Evolutionary conservation across 805 yeast species (phyloP).

Genomic region (Lipomyces chichibuensis): DNA sequence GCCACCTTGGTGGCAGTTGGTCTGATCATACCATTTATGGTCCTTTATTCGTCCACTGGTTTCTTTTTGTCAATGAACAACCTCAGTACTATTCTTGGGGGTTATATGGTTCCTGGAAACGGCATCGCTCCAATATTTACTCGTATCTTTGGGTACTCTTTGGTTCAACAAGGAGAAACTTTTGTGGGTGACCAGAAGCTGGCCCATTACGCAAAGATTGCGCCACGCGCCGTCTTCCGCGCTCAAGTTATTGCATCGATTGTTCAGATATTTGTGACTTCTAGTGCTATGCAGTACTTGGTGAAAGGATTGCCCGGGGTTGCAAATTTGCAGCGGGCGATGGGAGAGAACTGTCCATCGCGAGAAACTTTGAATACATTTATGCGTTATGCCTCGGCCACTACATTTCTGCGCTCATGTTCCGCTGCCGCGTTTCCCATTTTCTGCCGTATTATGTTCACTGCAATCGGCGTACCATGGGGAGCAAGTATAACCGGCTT

Average conservation of each 20-base stretch:
- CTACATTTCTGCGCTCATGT: constrained; percentile 60
- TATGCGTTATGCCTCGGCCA: constrained; percentile 63
- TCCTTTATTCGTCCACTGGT: constrained; percentile 65
- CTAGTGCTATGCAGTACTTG: constrained; percentile 46
- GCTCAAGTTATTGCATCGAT: constrained; percentile 53
- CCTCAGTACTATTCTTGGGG: constrained; percentile 62
- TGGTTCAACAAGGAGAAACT: constrained; percentile 57
- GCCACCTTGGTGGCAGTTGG: constrained; percentile 58
- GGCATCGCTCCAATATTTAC: constrained; percentile 65
- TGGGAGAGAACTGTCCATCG: too few species aligned
- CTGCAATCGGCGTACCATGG: constrained; percentile 56
- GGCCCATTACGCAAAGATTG: constrained; percentile 65
- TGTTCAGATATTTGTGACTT: constrained; percentile 48
- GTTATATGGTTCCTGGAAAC: constrained; percentile 63
- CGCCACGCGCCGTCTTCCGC: constrained; percentile 61
- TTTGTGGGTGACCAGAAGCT: constrained; percentile 61
- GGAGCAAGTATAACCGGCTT: constrained; percentile 60
- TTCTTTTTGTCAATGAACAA: constrained; percentile 62
- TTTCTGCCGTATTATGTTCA: constrained; percentile 58
- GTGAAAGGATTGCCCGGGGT: constrained; percentile 35
- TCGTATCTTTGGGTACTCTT: constrained; percentile 61
- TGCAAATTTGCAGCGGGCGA: too few species aligned
- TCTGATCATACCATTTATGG: constrained; percentile 62
- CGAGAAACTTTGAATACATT: too few species aligned
- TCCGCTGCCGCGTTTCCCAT: constrained; percentile 67